Evolutionary conservation across 352 stramenopile species (phyloP), one percentile per base, ranked within the genome.

Genomic region (Phytophthora tubulina): DNA sequence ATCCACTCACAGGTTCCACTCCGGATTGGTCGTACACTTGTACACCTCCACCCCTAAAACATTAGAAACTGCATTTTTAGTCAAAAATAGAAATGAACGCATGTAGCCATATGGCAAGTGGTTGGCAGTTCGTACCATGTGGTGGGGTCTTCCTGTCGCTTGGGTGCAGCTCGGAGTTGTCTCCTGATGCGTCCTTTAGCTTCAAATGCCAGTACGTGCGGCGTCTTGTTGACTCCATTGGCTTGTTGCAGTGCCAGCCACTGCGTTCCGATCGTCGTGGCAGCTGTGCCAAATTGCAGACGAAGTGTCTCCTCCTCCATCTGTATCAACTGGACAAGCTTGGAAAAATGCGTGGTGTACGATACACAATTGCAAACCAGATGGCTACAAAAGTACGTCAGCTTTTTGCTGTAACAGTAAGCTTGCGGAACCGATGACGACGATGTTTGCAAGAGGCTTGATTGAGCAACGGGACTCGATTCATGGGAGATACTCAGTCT

Each of bases 231-330:
- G n/a, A 70, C 56, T 38, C 63, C 66, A 57, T 88, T 88, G 38
- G 53, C 56, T 21, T 78, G 73, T 56, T 90, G 70, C 46, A 92
- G 70, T 6, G 63, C 70, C 53, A 82, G 52, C 78, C 82, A 87
- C 66, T 92, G 85, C 45, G 81, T 89, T 63, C 84, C 82, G 46
- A 93, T 81, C 27, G 87, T 85, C 56, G 78, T 92, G 32, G 87
- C 59, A 4, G 87, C 87, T 55, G 84, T 81, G 66, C 87, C 87
- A 56, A 95, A 95, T 62, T 92, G 81, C 67, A 95, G 67, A 1
- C 85, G 77, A 65, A 95, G 63, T 55, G 80, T 91, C 66, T 92
- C 85, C 71, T 85, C 84, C 73, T 30, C 41, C 35, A 46, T 54
- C 31, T 42, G 31, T 46, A 14, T 38, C 35, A 36, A 21, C 0